Evolutionary conservation across 768 basidiomycete genomes (phyloP).

Genomic region (Fibroporia radiculosa): DNA sequence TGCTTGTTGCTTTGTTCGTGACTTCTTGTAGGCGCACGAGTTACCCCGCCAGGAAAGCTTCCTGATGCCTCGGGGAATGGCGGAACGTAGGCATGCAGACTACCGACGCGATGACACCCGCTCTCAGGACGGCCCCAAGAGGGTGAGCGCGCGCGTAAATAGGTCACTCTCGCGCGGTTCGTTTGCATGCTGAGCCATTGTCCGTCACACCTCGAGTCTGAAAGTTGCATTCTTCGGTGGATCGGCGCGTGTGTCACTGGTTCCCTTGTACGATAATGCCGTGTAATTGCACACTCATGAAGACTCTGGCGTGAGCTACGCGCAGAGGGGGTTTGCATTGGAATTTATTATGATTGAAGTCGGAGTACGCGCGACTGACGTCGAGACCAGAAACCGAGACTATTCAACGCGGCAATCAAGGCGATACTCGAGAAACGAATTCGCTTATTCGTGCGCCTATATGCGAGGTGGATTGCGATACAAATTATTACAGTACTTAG

Average conservation of each 20-base stretch:
- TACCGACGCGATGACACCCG: neutral
- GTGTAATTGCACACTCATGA: neutral
- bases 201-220: neutral
- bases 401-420: too few species aligned
- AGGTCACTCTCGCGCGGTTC: neutral
- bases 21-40: neutral
- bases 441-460: too few species aligned
- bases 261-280: neutral
- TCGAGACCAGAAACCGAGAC: too few species aligned
- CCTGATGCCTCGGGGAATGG: neutral
- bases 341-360: too few species aligned
- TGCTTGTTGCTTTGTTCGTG: neutral
- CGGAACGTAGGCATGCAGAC: neutral
- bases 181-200: neutral
- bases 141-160: neutral
- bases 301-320: neutral
- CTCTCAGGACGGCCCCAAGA: neutral
- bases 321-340: neutral
- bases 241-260: neutral
- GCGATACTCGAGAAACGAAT: too few species aligned
- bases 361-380: too few species aligned
- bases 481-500: too few species aligned
- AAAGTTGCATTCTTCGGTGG: neutral
- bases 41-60: neutral
- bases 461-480: too few species aligned